Conservation (phyloP, 208 protist genomes). For the Angomonas deanei region DNA sequence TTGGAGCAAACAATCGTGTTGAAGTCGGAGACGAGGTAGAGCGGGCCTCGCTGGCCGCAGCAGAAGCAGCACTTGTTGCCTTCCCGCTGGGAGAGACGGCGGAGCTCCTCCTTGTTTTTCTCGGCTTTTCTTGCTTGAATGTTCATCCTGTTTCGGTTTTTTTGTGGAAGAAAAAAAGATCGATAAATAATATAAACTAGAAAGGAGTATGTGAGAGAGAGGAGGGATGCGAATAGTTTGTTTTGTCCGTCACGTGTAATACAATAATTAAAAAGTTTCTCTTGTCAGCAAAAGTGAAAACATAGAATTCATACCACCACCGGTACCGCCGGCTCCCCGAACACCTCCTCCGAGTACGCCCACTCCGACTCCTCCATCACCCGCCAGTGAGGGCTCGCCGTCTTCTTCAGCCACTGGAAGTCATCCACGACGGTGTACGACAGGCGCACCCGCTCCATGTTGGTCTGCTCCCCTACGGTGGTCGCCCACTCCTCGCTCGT, state of each 20-base stretch:
- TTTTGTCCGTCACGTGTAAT: too few relatives aligned
- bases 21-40: conserved; percentile 73
- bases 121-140: conserved; percentile 46
- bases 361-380: conserved; percentile 35
- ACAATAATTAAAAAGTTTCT: too few relatives aligned
- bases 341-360: conserved; percentile 7
- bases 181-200: conserved; percentile 6
- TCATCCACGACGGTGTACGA: conserved; percentile 71
- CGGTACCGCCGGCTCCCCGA: conserved; percentile 10
- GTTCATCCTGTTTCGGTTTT: conserved; percentile 30
- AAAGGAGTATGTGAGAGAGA: too few relatives aligned
- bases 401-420: conserved; percentile 86
- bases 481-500: conserved; percentile 58
- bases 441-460: conserved; percentile 19
- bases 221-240: too few relatives aligned
- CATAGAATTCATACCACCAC: too few relatives aligned
- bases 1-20: conserved; percentile 77
- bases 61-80: conserved; percentile 72
- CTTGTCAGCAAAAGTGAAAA: too few relatives aligned
- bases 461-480: conserved; percentile 46
- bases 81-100: conserved; percentile 41
- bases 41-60: conserved; percentile 59
- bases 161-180: conserved; percentile 3
- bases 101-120: conserved; percentile 59
- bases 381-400: conserved; percentile 73